phyloP scores from a whole-genome alignment of 1,284 basidiomycete genomes.

The Kalmanozyma brasiliensis region DNA sequence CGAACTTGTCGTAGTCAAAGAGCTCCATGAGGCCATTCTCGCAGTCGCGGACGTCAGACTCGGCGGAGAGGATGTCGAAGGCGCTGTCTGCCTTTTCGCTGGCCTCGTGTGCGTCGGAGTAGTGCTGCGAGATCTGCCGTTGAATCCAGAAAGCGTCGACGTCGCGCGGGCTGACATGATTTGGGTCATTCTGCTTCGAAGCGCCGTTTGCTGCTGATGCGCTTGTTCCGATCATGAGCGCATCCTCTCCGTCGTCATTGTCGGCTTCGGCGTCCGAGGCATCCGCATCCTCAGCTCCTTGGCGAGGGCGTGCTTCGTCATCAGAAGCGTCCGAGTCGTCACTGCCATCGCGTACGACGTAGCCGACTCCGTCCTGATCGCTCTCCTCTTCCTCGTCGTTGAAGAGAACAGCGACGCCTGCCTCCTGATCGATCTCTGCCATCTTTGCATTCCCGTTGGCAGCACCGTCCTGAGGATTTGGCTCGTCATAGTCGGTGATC shows the following conservation, averaged over 20 bases:
- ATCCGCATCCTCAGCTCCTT: conserved; percentile 72
- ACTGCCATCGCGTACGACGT: conserved; percentile 73
- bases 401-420: conserved; percentile 68
- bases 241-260: conserved; percentile 79
- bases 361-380: conserved; percentile 89
- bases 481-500: conserved; percentile 91
- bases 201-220: conserved; percentile 66
- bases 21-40: conserved; percentile 98
- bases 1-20: conserved; percentile 91
- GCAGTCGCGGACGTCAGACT: conserved; percentile 90
- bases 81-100: conserved; percentile 89
- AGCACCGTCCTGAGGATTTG: conserved; percentile 68
- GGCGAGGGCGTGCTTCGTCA: conserved; percentile 72
- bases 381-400: conserved; percentile 78
- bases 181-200: conserved; percentile 69
- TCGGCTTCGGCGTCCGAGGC: conserved; percentile 77
- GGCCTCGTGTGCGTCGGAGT: conserved; percentile 92
- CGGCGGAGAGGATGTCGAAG: conserved; percentile 82
- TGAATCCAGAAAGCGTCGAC: conserved; percentile 99
- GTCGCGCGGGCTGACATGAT: conserved; percentile 80
- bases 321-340: conserved; percentile 77
- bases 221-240: conserved; percentile 56
- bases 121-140: conserved; percentile 87
- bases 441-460: conserved; percentile 78
- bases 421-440: conserved; percentile 79